Evolutionary conservation across 2,329 filamentous ascomycete genomes (phyloP).

Genomic region (Hymenoscyphus linearis): DNA sequence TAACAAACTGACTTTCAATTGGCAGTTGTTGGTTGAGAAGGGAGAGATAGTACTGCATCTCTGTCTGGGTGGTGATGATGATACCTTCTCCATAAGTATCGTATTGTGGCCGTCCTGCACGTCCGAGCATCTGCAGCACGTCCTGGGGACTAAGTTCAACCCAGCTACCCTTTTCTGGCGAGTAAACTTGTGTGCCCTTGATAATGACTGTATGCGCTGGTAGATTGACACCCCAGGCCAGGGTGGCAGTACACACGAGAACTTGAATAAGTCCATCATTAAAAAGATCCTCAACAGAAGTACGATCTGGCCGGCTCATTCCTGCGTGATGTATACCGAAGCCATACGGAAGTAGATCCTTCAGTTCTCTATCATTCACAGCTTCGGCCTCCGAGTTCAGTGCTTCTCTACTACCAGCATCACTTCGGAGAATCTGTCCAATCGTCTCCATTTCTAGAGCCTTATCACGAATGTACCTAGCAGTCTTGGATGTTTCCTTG

Average conservation of each 20-base stretch:
- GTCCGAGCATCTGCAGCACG: slow-evolving; percentile 96
- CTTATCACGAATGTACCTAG: slow-evolving; percentile 92
- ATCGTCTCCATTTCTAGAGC: slow-evolving; percentile 96
- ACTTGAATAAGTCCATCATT: slow-evolving; percentile 88
- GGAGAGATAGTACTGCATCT: slow-evolving; percentile 96
- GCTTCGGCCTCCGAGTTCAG: slow-evolving; percentile 77
- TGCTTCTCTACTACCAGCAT: slow-evolving; percentile 86
- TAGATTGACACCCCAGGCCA: slow-evolving; percentile 98
- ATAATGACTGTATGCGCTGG: slow-evolving; percentile 98
- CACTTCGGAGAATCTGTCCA: slow-evolving; percentile 86
- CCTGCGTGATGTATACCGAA: slow-evolving; percentile 98
- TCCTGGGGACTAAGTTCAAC: slow-evolving; percentile 96
- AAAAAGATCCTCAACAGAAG: slow-evolving; percentile 92
- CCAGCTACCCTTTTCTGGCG: slow-evolving; percentile 97
- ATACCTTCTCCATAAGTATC: slow-evolving; percentile 98
- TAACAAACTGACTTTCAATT: slow-evolving; percentile 93
- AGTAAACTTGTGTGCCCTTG: slow-evolving; percentile 97
- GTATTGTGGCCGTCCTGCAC: slow-evolving; percentile 92
- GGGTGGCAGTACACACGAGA: slow-evolving; percentile 92
- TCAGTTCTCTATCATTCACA: slow-evolving; percentile 80
- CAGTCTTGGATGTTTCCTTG: slow-evolving; percentile 97
- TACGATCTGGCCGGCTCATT: slow-evolving; percentile 92
- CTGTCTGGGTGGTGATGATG: slow-evolving; percentile 91
- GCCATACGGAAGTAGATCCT: slow-evolving; percentile 91
- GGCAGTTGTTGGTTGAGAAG: slow-evolving; percentile 95